Base-by-base conservation (phyloP, 106 monocot species). In the Dactylorhiza incarnata region DNA sequence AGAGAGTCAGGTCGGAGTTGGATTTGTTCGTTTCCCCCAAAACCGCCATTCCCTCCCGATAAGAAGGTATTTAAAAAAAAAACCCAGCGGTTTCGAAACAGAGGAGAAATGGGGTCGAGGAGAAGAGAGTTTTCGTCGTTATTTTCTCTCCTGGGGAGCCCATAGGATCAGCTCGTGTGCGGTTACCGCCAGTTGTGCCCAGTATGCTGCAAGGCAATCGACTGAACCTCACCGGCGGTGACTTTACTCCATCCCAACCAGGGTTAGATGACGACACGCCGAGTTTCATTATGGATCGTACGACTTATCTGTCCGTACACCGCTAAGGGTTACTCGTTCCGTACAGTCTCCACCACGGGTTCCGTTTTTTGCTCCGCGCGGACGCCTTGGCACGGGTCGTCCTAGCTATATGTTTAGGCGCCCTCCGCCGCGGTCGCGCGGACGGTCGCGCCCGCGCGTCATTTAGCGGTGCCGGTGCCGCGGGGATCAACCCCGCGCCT, bases 11-110 rank as follows among this genome's bases (percentile, higher is more conserved):
- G 22, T 9, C 15, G 4, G 72, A 3, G 48, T 20, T 49, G 72
- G 7, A 72, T 72, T 72, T 48, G 72, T 72, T 72, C 48, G 47
- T 72, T 72, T 72, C 72, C 49, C 47, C 49, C 15, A 72, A 49
- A 48, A 49, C 48, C 49, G 49, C 48, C 49, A 72, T 72, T 29
- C 20, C 15, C 49, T 72, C 47, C 47, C 24, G 49, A 72, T 46
- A 72, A 20, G 23, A 72, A 49, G 11, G 72, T 48, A 49, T 20
- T 49, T 72, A 49, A 20, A 46, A 49, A 72, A 49, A 0, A 29
- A 0, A 37, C n/a, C n/a, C 37, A 72, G 72, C 72, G 48, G 72
- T 49, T 71, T 71, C 5, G 8, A 20, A 68, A 15, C 44, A 44
- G 7, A 68, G 37, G 13, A 44, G 7, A 52, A 52, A 15, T 54